Evolutionary conservation across 164 flowering plant species (phyloP).

Genomic region (Chimonanthus praecox): DNA sequence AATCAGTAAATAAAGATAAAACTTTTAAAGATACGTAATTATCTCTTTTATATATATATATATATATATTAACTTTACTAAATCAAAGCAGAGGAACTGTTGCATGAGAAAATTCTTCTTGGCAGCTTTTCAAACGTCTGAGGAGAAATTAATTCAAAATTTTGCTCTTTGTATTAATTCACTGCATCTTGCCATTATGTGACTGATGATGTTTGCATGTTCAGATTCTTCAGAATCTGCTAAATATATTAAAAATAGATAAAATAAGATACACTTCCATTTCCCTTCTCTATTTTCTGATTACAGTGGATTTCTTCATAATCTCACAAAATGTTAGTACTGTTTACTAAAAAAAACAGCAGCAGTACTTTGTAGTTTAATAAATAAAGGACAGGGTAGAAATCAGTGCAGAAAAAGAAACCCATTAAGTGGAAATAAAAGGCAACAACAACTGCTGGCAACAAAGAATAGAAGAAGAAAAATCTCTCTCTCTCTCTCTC

Average conservation of each 20-base stretch:
- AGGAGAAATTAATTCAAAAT: neutral
- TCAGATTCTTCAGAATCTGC: neutral
- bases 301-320: neutral
- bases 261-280: neutral
- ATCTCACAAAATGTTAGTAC: neutral
- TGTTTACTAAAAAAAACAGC: neutral
- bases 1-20: too few species aligned
- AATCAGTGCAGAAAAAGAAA: constrained; percentile 2
- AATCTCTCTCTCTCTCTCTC: too few species aligned
- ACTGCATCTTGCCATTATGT: neutral
- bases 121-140: constrained; percentile 9
- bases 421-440: constrained; percentile 11
- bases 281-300: neutral
- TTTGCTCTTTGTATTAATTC: neutral
- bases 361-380: neutral
- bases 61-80: too few species aligned
- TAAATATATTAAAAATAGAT: neutral
- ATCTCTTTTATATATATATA: too few species aligned
- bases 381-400: neutral
- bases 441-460: neutral
- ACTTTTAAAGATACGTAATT: too few species aligned
- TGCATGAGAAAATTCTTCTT: constrained; percentile 3
- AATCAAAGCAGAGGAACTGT: neutral
- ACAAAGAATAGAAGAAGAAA: neutral
- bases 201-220: neutral